Base-by-base conservation (phyloP, 768 basidiomycete genomes). In the Trametes gibbosa region DNA sequence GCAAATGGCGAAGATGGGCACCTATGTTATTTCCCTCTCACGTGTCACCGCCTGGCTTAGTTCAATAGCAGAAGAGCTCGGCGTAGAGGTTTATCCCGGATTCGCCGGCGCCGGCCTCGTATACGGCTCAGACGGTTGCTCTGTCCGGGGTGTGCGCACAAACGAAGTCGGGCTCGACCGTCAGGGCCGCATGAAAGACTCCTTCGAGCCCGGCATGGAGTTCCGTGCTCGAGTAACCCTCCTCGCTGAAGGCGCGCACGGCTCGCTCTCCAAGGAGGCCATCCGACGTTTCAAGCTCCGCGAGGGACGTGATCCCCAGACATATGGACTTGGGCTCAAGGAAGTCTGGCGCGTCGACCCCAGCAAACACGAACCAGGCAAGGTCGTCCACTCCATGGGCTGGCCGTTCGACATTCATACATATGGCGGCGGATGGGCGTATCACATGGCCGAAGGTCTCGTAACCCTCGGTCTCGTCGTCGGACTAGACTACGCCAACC, bases 11-110 rank as follows among this genome's bases (percentile, higher is more conserved):
- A 97, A 97, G 79, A 82, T 88, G 27, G 89, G 95, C 48, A 99
- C 98, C 75, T 98, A 92, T 72, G 86, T 98, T 69, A 76, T 91
- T 40, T 96, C 94, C 2, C 84, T 98, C 29, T 95, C 92, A 0
- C 85, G 83, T 34, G 86, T 98, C 62, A 89, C 93, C 0, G 83
- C 90, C 3, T 98, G 96, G 95, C 81, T 99, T 1, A 91, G 85
- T 2, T 74, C 79, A 53, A 81, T 97, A 29, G 96, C 96, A 0
- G 95, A 98, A 63, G 84, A 81, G 41, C 72, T 84, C 29, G 96
- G 95, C 25, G 92, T 97, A 27, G 97, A 99, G 72, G 86, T 99
- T 24, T 99, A 98, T 70, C 90, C 97, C 2, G 96, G 97, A 5
- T 98, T 98, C 66, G 93, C 94, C 0, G 97, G 90, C n/a, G 89